These are phyloP conservation scores for Nakaseomyces glabratus DNA, from an alignment of 1,139 yeast genomes.

Conservation along the genomic window DNA sequence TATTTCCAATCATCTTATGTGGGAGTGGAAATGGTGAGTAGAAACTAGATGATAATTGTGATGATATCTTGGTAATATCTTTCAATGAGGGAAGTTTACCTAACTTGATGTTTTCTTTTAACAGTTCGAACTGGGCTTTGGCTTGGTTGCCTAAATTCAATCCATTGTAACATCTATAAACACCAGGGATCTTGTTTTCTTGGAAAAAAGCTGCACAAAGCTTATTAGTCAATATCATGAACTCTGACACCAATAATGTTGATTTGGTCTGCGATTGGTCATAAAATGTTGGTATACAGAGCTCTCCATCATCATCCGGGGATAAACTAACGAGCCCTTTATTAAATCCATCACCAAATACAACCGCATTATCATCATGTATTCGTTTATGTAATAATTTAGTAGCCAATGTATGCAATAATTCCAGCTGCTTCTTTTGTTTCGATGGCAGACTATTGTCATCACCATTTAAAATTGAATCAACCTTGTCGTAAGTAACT, in stretches of 20 bases:
- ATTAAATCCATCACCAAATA: slow-evolving; percentile 31
- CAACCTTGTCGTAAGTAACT: slow-evolving; percentile 45
- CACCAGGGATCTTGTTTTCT: slow-evolving; percentile 43
- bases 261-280: slow-evolving; percentile 34
- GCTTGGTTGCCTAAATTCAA: slow-evolving; percentile 30
- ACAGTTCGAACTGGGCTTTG: slow-evolving; percentile 21
- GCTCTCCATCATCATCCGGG: slow-evolving; percentile 10
- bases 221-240: slow-evolving; percentile 72
- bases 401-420: slow-evolving; percentile 32
- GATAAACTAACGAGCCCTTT: slow-evolving; percentile 19
- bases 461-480: slow-evolving; percentile 31
- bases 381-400: slow-evolving; percentile 31
- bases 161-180: slow-evolving; percentile 44
- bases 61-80: slow-evolving; percentile 34
- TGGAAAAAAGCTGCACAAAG: slow-evolving; percentile 48
- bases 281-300: slow-evolving; percentile 18
- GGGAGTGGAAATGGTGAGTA: slow-evolving; percentile 33
- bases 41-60: slow-evolving; percentile 36
- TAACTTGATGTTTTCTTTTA: slow-evolving; percentile 23
- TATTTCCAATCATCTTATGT: slow-evolving; percentile 61
- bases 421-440: slow-evolving; percentile 30
- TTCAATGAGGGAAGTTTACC: slow-evolving; percentile 23
- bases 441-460: not conserved
- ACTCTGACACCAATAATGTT: slow-evolving; percentile 59
- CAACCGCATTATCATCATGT: slow-evolving; percentile 30